A percentile compares a stretch with the other conserved stretches of the same genome.
Conservation (phyloP, 1,284 basidiomycete genomes). For the Volvariella surrecta region DNA sequence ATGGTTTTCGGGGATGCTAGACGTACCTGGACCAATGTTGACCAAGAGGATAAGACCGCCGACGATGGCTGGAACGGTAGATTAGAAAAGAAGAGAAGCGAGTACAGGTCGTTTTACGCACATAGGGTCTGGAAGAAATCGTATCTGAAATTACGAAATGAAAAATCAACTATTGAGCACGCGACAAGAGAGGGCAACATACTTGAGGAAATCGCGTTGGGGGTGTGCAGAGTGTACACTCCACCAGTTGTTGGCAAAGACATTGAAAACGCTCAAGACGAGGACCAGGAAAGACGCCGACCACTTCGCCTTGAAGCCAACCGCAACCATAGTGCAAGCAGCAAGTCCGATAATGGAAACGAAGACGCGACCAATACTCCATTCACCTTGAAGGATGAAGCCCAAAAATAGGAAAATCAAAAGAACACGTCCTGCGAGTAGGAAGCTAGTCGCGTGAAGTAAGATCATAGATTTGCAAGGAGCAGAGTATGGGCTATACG, state of each 20-base stretch:
- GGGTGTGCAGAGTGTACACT: slow-evolving; percentile 89
- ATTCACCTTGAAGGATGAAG: slow-evolving; percentile 91
- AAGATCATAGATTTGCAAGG: slow-evolving; percentile 2
- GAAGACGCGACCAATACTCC: slow-evolving; percentile 80
- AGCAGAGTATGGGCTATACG: slow-evolving; percentile 19
- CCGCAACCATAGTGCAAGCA: slow-evolving; percentile 96
- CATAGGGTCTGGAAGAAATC: slow-evolving; percentile 94
- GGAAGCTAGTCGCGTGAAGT: slow-evolving; percentile 57
- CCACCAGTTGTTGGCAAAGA: slow-evolving; percentile 99
- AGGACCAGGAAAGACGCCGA: slow-evolving; percentile 95
- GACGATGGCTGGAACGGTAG: slow-evolving; percentile 68
- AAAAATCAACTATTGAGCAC: slow-evolving; percentile 12
- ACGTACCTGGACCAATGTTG: slow-evolving; percentile 89
- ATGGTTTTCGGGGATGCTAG: neutral
- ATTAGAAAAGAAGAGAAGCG: slow-evolving; percentile 13
- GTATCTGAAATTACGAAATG: slow-evolving; percentile 51
- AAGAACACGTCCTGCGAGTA: slow-evolving; percentile 93
- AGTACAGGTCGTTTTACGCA: slow-evolving; percentile 28
- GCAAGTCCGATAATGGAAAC: slow-evolving; percentile 84
- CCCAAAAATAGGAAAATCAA: slow-evolving; percentile 99
- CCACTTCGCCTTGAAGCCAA: slow-evolving; percentile 99
- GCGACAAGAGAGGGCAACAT: slow-evolving; percentile 37
- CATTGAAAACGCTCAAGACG: slow-evolving; percentile 90
- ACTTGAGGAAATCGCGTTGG: slow-evolving; percentile 97
- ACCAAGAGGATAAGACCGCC: slow-evolving; percentile 95